phyloP scores from a whole-genome alignment of 2,329 filamentous ascomycete genomes.

The Fusarium circinatum region DNA sequence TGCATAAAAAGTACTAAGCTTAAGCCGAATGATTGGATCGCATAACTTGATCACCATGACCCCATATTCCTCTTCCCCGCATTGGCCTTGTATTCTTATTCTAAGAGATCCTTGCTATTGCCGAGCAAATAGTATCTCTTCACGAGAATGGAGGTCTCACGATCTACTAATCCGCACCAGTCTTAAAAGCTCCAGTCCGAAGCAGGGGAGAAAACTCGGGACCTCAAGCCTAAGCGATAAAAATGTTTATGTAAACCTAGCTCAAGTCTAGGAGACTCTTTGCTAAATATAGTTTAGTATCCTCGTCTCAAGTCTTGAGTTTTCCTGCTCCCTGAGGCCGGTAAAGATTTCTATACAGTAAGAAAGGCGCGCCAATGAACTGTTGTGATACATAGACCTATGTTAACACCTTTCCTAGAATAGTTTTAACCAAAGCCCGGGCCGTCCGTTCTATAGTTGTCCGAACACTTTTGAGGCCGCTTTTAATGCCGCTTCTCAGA shows the following conservation, averaged over 20 bases:
- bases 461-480: background rate
- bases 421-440: no score
- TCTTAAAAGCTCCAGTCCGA: no score
- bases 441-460: no score
- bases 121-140: background rate
- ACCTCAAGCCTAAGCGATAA: no score
- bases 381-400: no score
- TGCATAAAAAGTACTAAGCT: background rate
- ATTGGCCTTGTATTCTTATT: background rate
- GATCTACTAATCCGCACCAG: background rate
- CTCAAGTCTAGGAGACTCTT: no score
- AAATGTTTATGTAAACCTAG: no score
- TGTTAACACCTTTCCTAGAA: background rate
- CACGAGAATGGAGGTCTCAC: background rate
- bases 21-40: background rate
- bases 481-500: background rate
- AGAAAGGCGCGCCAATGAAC: background rate
- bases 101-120: no score
- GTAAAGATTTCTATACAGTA: rapidly evolving
- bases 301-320: no score
- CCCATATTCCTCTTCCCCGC: background rate
- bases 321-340: no score
- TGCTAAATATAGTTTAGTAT: no score
- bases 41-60: background rate
- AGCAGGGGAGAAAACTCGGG: no score